Base-by-base conservation (phyloP, 1,139 yeast species). In the Hanseniaspora sp. region DNA sequence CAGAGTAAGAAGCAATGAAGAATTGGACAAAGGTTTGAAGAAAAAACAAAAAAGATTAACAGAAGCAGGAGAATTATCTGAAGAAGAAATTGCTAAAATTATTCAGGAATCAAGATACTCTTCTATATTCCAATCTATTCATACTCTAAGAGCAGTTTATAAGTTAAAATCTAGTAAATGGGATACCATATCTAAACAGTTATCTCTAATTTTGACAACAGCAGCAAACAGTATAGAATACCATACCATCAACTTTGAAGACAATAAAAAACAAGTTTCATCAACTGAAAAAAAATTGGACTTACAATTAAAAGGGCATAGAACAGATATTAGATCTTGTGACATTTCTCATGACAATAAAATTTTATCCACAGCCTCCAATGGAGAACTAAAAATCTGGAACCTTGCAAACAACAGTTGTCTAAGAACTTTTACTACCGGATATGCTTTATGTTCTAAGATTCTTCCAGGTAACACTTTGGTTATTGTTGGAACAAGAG, bases 391-490 rank as follows among this genome's bases (percentile, higher is more conserved):
- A 58, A 94, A 92, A 65, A 75, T 94, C 35, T 90, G 96, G 96
- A 94, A 92, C 64, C 67, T 85, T 46, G 75, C 76, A 58, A 82
- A 94, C 1, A 44, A 51, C 31, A 44, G 33, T 31, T 94, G 95
- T 59, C 75, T 92, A 55, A 76, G 98, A 63, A 84, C 95, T 0
- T 84, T 92, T 64, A 88, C 83, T 40, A 80, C 95, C 61, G 97
- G 96, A 1, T 88, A 90, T 65, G 87, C 95, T 0, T 73, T 92
- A 53, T 78, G 90, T 59, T 77, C 87, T 58, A 78, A 80, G 62
- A 88, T 94, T 62, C 72, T 94, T 56, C 97, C 97, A 0, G 97
- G 97, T 59, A 96, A 95, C 55, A 75, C 90, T 1, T 73, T 92
- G 58, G 80, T 90, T 40, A 86, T 86, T 15, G 79, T 86, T n/a